Conservation (phyloP, 106 monocot species). For the Dioscorea alata region DNA sequence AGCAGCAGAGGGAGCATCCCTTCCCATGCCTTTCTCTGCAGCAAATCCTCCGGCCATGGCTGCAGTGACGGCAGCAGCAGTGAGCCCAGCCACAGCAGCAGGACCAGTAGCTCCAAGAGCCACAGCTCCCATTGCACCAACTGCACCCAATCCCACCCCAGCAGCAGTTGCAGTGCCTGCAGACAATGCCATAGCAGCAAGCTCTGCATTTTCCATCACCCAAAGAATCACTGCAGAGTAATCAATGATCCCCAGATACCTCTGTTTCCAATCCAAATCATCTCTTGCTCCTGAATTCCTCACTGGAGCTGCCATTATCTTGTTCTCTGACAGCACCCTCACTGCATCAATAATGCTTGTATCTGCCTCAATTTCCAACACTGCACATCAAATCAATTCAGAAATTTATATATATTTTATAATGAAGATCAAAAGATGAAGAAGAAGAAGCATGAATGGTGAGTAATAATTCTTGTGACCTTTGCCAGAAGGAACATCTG, state of each 20-base stretch:
- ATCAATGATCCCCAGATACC: slow-evolving; percentile 81
- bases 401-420: not conserved
- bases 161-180: slow-evolving; percentile 67
- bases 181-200: slow-evolving; percentile 61
- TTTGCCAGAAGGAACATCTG: slow-evolving; percentile 82
- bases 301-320: slow-evolving; percentile 82
- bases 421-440: not conserved
- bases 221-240: slow-evolving; percentile 80
- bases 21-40: slow-evolving; percentile 41
- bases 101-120: slow-evolving; percentile 54
- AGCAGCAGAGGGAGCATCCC: slow-evolving; percentile 54
- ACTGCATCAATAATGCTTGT: slow-evolving; percentile 63
- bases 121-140: slow-evolving; percentile 56
- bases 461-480: slow-evolving; percentile 22
- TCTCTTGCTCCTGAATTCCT: slow-evolving; percentile 33
- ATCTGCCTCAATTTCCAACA: slow-evolving; percentile 80
- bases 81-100: slow-evolving; percentile 57
- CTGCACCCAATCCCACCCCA: slow-evolving; percentile 53
- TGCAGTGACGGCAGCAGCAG: slow-evolving; percentile 60
- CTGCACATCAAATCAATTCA: slow-evolving; percentile 30
- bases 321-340: slow-evolving; percentile 60
- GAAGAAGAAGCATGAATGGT: not conserved
- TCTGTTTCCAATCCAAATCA: slow-evolving; percentile 42
- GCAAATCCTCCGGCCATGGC: slow-evolving; percentile 63
- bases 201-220: slow-evolving; percentile 87